Evolutionary conservation across 768 basidiomycete species (phyloP).

Genomic region (Lentinula raphanica): DNA sequence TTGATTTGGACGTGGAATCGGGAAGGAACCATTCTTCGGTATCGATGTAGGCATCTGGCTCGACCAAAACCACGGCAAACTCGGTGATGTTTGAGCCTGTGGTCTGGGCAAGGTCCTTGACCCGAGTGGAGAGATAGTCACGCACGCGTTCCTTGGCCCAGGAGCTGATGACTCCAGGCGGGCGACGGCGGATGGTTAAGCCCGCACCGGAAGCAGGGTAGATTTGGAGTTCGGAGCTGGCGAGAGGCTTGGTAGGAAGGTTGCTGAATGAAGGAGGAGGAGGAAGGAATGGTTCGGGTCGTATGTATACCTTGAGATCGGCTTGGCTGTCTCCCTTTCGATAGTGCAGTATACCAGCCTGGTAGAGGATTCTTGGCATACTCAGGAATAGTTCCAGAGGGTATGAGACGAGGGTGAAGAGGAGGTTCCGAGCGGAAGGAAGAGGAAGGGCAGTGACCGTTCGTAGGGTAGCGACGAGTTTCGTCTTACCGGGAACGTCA

Average conservation of each 20-base stretch:
- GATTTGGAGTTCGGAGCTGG: neutral
- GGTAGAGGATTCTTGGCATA: slow-evolving; percentile 54
- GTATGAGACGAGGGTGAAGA: slow-evolving; percentile 32
- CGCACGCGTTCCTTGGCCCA: neutral
- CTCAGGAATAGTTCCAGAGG: slow-evolving; percentile 54
- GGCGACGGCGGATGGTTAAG: neutral
- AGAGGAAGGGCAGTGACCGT: slow-evolving; percentile 33
- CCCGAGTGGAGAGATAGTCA: neutral
- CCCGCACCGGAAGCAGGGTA: neutral
- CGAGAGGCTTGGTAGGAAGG: neutral
- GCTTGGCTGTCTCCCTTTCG: neutral
- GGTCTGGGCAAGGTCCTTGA: neutral
- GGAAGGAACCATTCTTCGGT: slow-evolving; percentile 20
- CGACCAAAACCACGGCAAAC: slow-evolving; percentile 15
- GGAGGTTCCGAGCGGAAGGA: slow-evolving; percentile 22
- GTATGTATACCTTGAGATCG: slow-evolving; percentile 46
- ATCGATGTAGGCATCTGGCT: slow-evolving; percentile 23
- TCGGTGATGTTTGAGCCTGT: neutral
- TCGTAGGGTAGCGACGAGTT: slow-evolving; percentile 48
- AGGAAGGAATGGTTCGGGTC: slow-evolving; percentile 47
- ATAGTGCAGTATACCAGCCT: slow-evolving; percentile 60
- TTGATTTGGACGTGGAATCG: neutral
- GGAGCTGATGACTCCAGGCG: neutral
- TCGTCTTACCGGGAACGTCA: slow-evolving; percentile 28
- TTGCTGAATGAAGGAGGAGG: too few relatives aligned